Percentiles rank a stretch among this genome's conserved stretches.
Conservation (phyloP, 371 early-diverging fungal genomes). For the Chytridium lagenaria region DNA sequence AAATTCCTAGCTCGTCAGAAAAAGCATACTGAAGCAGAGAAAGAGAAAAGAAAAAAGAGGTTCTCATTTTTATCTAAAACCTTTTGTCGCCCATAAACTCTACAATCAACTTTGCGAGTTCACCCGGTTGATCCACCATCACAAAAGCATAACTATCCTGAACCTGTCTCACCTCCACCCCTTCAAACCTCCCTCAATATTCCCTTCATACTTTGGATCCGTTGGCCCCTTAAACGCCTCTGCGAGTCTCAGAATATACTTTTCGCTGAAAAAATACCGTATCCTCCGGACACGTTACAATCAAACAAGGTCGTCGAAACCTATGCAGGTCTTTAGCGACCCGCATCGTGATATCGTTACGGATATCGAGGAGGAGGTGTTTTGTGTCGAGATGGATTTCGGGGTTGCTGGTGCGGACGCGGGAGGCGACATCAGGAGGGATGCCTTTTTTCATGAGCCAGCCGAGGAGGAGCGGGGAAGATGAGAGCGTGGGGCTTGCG, state of each 20-base stretch:
- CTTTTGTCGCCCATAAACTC: too few relatives aligned
- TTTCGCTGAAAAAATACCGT: not conserved
- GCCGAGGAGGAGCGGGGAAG: not conserved
- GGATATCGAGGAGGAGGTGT: conserved; percentile 4
- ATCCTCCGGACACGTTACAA: conserved; percentile 2
- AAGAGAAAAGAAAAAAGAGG: too few relatives aligned
- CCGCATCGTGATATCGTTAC: not conserved
- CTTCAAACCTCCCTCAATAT: not conserved
- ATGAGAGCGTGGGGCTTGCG: not conserved
- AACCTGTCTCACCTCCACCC: not conserved
- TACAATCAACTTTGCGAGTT: not conserved
- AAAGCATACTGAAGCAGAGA: too few relatives aligned
- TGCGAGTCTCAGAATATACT: conserved; percentile 2
- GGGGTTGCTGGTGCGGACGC: not conserved
- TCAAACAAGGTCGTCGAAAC: not conserved
- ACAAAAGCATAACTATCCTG: conserved; percentile 12
- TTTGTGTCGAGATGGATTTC: conserved; percentile 3
- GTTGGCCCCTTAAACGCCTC: not conserved
- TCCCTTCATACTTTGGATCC: not conserved
- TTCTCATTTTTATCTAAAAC: too few relatives aligned
- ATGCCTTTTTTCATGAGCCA: conserved; percentile 2
- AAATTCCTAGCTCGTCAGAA: too few relatives aligned
- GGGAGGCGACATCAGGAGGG: not conserved
- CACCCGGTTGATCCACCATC: conserved; percentile 9
- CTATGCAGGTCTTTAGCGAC: conserved; percentile 1